Evolutionary conservation across 1,284 basidiomycete genomes (phyloP), one percentile per base, ranked within the genome.

Genomic region (Marasmius fiardii): DNA sequence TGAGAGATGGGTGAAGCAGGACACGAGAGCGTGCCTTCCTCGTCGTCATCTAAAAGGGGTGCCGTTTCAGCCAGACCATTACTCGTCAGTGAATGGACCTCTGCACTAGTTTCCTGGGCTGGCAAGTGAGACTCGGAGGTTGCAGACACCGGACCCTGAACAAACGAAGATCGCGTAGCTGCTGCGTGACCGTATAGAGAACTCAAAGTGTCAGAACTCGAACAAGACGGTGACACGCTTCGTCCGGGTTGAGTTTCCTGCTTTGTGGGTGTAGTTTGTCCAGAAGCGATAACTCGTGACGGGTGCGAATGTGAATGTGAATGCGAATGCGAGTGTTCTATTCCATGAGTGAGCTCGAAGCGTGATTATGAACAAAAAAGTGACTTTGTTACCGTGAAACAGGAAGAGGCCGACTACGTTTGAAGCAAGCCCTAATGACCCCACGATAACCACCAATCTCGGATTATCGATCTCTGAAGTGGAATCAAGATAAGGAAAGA

Each of bases 371-470:
- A 58, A n/a, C 52, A 39, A 41, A 24, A 34, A 44, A 43, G 51
- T 47, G 14, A 14, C 55, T 48, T 48, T 37, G 51, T n/a, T 63
- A 92, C 93, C 96, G 68, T 97, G 95, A 81, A 99, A 99, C 56
- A 99, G 78, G 75, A 96, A 90, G 24, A 99, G 74, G 16, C 97
- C 96, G 50, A 98, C 81, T 35, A 99, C 81, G 67, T 99, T 99
- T 37, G 93, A 96, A 0, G 88, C 82, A 6, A 99, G 77, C 35
- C 97, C 97, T 5, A 95, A 75, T 16, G 83, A 87, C 16, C 97
- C 97, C 26, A 99, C 96, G 24, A 96, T 73, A 3, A 98, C 91
- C 33, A 99, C 85, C 5, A 99, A 76, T 63, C 83, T 84, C 1
- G 97, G 92, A 67, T 88, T 94, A 5, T 85, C 85, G 35, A 99